Base-by-base conservation (phyloP, 768 basidiomycete species). In the Pseudohyphozyma bogoriensis region DNA sequence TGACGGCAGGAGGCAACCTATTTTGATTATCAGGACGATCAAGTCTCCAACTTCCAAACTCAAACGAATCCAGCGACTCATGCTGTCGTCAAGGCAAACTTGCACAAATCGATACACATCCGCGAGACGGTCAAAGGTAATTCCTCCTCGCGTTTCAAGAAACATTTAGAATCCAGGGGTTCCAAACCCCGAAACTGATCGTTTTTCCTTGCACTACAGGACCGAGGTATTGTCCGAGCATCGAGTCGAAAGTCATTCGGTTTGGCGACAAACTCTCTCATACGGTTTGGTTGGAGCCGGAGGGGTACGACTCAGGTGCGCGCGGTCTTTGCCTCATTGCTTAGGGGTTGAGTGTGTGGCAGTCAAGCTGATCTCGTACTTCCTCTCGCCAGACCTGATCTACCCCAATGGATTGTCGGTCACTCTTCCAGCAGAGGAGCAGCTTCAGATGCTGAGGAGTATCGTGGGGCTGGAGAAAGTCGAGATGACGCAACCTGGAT, bases 341-440 rank as follows among this genome's bases (percentile, higher is more conserved):
- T 26, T 13, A 22, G 13, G 7, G 28, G 11, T 12, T 51, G 20
- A n/a, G n/a, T n/a, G n/a, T n/a, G n/a, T n/a, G n/a, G 10, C 11
- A 18, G 28, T 55, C 44, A 31, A 26, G 26, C 35, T 46, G 29
- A 36, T 46, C 57, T 29, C 28, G 11, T 26, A n/a, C n/a, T n/a
- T n/a, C n/a, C 28, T 28, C 35, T 9, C 2, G 28, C 16, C 58
- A 88, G 89, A 89, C 59, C 71, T 92, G 18, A 84, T 92, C 57
- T 93, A 93, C 69, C 90, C 90, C 1, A 89, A 89, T 60, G 90
- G 90, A 0, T 79, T 93, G 20, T 91, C 89, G 2, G 86, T 85
- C 70, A 88, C 87, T 58, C 78, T 93, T 67, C 87, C 90, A 0
- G 85, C 86, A 72, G 90, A 92, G 59, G 74, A 86, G 1, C 90